Percentiles rank a stretch among this genome's conserved stretches.
phyloP scores from a whole-genome alignment of 2,329 filamentous ascomycete species.

The Seiridium unicorne region DNA sequence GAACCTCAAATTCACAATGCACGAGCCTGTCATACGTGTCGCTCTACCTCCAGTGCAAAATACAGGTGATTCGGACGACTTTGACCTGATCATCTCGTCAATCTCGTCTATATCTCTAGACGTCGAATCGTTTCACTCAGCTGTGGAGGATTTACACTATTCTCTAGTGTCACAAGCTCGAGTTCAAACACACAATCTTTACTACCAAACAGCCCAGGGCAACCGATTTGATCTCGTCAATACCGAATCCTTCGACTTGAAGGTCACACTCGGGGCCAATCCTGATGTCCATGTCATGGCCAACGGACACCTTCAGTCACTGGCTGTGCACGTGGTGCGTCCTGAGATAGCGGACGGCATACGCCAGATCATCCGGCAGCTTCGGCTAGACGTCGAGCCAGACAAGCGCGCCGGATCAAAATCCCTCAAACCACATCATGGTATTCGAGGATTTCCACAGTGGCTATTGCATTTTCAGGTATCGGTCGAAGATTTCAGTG shows the following conservation, averaged over 20 bases:
- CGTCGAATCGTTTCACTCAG: constrained; percentile 91
- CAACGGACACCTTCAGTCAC: constrained; percentile 78
- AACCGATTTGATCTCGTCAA: constrained; percentile 83
- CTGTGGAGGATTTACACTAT: constrained; percentile 82
- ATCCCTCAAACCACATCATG: constrained; percentile 57
- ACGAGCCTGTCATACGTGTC: constrained; percentile 91
- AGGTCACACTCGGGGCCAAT: constrained; percentile 78
- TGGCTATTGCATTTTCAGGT: constrained; percentile 86
- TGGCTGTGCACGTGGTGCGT: constrained; percentile 84
- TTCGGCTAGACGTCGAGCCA: constrained; percentile 68
- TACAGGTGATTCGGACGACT: constrained; percentile 69
- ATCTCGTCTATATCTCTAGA: constrained; percentile 93
- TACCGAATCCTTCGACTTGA: constrained; percentile 85
- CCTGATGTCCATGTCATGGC: constrained; percentile 82
- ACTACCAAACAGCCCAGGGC: constrained; percentile 87
- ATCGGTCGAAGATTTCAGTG: constrained; percentile 83
- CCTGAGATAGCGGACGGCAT: constrained; percentile 91
- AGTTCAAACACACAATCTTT: constrained; percentile 82
- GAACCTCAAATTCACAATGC: constrained; percentile 91
- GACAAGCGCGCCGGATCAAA: constrained; percentile 53
- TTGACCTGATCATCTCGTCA: constrained; percentile 91
- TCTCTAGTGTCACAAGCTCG: constrained; percentile 79
- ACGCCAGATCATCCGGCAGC: constrained; percentile 84
- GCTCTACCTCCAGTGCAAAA: constrained; percentile 76
- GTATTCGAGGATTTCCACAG: constrained; percentile 73